A percentile compares a stretch with the other conserved stretches of the same genome.
Conservation (phyloP, 176 grass and related monocot species). For the Urochloa ruziziensis region DNA sequence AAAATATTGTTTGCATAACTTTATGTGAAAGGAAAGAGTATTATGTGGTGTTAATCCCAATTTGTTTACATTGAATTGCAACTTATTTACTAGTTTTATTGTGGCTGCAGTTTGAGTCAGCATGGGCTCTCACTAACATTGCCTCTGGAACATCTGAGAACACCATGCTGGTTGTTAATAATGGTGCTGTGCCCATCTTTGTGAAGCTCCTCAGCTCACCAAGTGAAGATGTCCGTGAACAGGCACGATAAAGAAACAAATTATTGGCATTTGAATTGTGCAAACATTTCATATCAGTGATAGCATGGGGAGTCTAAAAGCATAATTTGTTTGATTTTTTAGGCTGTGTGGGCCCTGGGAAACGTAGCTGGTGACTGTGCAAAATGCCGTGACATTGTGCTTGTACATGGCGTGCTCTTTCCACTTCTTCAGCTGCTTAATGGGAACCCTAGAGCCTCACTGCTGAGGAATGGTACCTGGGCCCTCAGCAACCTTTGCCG, state of each 20-base stretch:
- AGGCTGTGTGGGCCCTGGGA: constrained; percentile 73
- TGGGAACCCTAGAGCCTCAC: constrained; percentile 47
- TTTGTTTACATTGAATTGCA: not conserved
- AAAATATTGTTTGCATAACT: not conserved
- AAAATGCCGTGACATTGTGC: constrained; percentile 45
- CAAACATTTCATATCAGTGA: not conserved
- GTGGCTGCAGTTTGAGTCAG: constrained; percentile 61
- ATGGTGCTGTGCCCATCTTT: constrained; percentile 46
- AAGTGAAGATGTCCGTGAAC: constrained; percentile 57
- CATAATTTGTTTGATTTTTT: constrained; percentile 18
- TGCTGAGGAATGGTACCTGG: constrained; percentile 65
- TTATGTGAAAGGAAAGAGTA: not conserved
- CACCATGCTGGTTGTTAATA: constrained; percentile 53
- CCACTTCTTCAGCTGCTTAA: constrained; percentile 48
- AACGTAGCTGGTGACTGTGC: constrained; percentile 66
- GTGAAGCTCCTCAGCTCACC: constrained; percentile 62
- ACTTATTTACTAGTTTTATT: not conserved
- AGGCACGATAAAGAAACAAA: constrained; percentile 39
- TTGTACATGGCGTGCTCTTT: constrained; percentile 36
- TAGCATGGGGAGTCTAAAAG: not conserved
- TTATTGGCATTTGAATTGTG: not conserved
- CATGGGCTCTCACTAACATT: constrained; percentile 73
- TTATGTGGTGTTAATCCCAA: not conserved
- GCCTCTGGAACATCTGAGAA: constrained; percentile 63
- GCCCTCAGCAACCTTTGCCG: constrained; percentile 51